Conservation (phyloP, 352 stramenopile species). For the Globisporangium cylindrosporum region DNA sequence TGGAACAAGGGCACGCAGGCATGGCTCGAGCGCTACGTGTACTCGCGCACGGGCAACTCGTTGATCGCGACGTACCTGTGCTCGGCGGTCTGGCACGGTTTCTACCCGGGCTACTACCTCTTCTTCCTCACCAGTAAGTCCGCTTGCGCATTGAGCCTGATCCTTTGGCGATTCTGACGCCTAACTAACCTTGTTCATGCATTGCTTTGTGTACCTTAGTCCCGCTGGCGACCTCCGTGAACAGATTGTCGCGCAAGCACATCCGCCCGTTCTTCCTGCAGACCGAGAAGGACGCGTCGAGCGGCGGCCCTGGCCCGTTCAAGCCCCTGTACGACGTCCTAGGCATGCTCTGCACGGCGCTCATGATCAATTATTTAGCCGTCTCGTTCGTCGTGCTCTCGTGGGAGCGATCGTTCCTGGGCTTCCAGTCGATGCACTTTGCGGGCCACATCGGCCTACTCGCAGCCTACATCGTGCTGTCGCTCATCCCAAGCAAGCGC, state of each 20-base stretch:
- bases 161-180: neutral
- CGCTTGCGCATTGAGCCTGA: neutral
- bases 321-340: conserved; percentile 66
- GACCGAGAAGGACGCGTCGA: conserved; percentile 17
- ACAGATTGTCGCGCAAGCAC: conserved; percentile 50
- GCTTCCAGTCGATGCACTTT: conserved; percentile 60
- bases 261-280: conserved; percentile 57
- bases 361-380: conserved; percentile 73
- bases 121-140: conserved; percentile 88
- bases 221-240: conserved; percentile 63
- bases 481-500: conserved; percentile 54
- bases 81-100: conserved; percentile 98
- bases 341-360: conserved; percentile 46
- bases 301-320: conserved; percentile 6
- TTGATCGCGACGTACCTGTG: conserved; percentile 93
- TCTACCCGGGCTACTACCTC: conserved; percentile 98
- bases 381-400: conserved; percentile 72
- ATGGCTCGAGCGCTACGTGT: conserved; percentile 97
- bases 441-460: conserved; percentile 46
- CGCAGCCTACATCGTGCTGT: conserved; percentile 67
- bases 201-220: conserved; percentile 22
- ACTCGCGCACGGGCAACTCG: conserved; percentile 93
- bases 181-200: neutral
- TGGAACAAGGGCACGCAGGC: conserved; percentile 98
- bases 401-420: conserved; percentile 46